phyloP scores from a whole-genome alignment of 106 monocot species.

The Apostasia ramifera region DNA sequence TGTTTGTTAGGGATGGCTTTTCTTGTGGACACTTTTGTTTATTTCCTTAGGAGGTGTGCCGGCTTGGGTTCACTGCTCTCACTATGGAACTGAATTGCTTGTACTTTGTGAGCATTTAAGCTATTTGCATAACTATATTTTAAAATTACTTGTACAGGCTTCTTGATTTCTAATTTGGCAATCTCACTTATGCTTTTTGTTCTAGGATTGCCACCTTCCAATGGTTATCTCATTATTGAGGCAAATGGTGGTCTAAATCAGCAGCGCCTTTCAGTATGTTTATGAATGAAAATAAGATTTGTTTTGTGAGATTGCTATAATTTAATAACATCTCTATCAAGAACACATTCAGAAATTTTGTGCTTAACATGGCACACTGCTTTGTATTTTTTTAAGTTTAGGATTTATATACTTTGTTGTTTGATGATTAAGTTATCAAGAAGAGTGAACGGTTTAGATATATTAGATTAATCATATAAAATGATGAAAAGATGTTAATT shows the following conservation, averaged over 20 bases:
- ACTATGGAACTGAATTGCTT: not conserved
- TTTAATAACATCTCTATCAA: too few species aligned
- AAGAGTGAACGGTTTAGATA: too few species aligned
- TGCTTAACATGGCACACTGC: too few species aligned
- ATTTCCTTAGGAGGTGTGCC: not conserved
- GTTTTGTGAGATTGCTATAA: too few species aligned
- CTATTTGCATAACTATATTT: not conserved
- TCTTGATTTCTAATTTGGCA: not conserved
- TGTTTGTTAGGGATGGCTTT: not conserved
- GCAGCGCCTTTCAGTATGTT: slow-evolving; percentile 87
- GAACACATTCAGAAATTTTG: too few species aligned
- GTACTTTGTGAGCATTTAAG: slow-evolving; percentile 1
- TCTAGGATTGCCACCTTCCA: slow-evolving; percentile 64
- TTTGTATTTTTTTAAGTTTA: too few species aligned
- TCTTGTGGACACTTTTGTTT: not conserved
- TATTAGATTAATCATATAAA: too few species aligned
- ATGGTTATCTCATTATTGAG: slow-evolving; percentile 92
- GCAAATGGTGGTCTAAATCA: slow-evolving; percentile 99
- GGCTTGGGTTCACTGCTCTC: not conserved
- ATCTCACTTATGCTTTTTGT: not conserved
- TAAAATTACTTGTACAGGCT: not conserved
- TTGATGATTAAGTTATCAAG: too few species aligned
- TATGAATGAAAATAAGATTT: too few species aligned
- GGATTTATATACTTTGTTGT: too few species aligned
- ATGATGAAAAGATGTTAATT: too few species aligned